Conservation (phyloP, 768 basidiomycete species). For the Leccinum incarnatum region DNA sequence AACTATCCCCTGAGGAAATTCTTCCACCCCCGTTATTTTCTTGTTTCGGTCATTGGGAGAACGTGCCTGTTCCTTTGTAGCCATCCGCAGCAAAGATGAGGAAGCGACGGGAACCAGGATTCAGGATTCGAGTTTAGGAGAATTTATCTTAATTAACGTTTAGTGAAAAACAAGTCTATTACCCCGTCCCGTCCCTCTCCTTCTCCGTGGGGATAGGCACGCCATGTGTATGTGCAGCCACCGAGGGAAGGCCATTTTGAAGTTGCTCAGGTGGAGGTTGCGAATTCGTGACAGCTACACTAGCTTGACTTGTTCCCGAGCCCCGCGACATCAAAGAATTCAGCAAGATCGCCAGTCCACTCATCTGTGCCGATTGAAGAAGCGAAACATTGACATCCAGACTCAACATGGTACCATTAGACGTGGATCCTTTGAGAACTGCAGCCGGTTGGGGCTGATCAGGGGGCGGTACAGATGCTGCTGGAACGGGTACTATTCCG, state of each 20-base stretch:
- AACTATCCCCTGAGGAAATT: no score
- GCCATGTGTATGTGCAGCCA: conserved; percentile 1
- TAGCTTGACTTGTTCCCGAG: conserved; percentile 22
- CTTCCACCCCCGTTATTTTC: neutral
- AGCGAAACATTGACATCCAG: conserved; percentile 77
- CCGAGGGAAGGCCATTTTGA: conserved; percentile 16
- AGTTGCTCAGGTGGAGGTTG: conserved; percentile 14
- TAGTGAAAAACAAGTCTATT: conserved; percentile 18
- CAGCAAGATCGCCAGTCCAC: conserved; percentile 65
- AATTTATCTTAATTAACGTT: conserved; percentile 8
- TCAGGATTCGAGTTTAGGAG: neutral
- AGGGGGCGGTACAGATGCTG: conserved; percentile 47
- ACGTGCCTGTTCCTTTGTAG: neutral
- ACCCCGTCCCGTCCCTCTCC: conserved; percentile 22
- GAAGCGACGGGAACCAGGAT: neutral
- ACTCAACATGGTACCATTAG: conserved; percentile 68
- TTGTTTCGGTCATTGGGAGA: neutral
- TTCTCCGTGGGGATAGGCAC: conserved; percentile 15
- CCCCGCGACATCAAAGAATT: conserved; percentile 65
- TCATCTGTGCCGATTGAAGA: conserved; percentile 75
- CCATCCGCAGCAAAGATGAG: neutral
- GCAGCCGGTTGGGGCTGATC: conserved; percentile 70
- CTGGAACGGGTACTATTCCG: conserved; percentile 71
- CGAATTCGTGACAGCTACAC: conserved; percentile 4
- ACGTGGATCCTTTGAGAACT: conserved; percentile 68